These are phyloP conservation scores for Aureobasidium melanogenum DNA, from an alignment of 2,329 filamentous ascomycete species.

Conservation along the genomic window DNA sequence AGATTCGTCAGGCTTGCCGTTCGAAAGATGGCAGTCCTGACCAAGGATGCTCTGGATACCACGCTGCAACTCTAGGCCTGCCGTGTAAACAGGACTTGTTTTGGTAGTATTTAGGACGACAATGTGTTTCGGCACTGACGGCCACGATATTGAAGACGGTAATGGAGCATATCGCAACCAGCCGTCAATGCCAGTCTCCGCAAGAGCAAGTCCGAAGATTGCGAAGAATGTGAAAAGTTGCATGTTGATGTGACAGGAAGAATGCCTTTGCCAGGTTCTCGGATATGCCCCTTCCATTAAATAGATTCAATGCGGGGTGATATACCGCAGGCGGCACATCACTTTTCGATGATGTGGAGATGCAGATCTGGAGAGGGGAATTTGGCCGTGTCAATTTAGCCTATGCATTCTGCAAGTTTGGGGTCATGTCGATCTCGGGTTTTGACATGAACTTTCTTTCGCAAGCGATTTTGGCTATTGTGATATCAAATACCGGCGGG, in stretches of 20 bases:
- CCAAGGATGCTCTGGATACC: constrained; percentile 51
- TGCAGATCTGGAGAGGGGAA: background rate
- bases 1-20: constrained; percentile 29
- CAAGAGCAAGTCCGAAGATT: constrained; percentile 30
- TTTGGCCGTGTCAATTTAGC: background rate
- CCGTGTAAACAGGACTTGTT: constrained; percentile 49
- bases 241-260: background rate
- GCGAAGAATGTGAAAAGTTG: background rate
- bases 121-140: constrained; percentile 41
- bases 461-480: background rate
- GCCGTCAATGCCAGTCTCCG: constrained; percentile 52
- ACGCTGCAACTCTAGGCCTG: constrained; percentile 49
- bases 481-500: background rate
- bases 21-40: constrained; percentile 22
- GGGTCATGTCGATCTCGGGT: background rate
- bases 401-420: background rate
- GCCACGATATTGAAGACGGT: constrained; percentile 29
- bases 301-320: background rate
- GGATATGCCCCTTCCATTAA: background rate
- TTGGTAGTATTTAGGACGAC: constrained; percentile 46
- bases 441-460: background rate
- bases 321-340: background rate
- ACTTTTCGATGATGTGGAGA: background rate
- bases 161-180: constrained; percentile 58
- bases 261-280: background rate